Evolutionary conservation across 192 early-diverging fungal species (phyloP), one percentile per base, ranked within the genome.

Genomic region (Backusella australiensis): DNA sequence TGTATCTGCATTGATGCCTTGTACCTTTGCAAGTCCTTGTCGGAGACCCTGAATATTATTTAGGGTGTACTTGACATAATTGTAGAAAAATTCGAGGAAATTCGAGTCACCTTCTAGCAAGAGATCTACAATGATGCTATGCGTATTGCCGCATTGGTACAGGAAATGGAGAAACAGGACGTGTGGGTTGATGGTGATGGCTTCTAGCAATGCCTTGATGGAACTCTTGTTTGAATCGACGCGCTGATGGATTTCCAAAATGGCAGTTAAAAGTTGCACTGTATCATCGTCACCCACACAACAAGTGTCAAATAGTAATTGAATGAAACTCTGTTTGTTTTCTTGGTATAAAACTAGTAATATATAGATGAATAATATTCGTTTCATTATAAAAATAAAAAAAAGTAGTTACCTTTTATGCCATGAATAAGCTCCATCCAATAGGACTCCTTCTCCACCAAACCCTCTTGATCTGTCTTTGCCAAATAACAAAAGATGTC

Each of bases 111-210:
- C 44, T 4, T 74, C 75, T 34, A 82, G 73, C 23, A 82, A 38
- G 21, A 82, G 70, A 73, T 82, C 81, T 9, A 82, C 70, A 67
- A 82, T 38, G 6, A 82, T 67, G 15, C 69, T 71, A 69, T 82
- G 66, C 34, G 71, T 46, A 12, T 76, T 72, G 2, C 74, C 74
- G 1, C 52, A 71, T 6, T 52, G n/a, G 36, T 75, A 34, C 19
- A 79, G 19, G 41, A 82, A 78, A 32, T 75, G 53, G 17, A 78
- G 41, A 68, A 82, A 82, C 4, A 82, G 26, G 3, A 44, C 56
- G 53, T 82, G 74, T 12, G 81, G 74, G 5, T 52, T 66, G 68
- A 77, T 34, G 41, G 67, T 42, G n/a, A 80, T 34, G n/a, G 15
- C 1, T 36, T 39, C 3, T 19, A 44, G 42, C 42, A 19, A 9